phyloP scores from a whole-genome alignment of 1,139 yeast genomes.

The Taphrina pruni region DNA sequence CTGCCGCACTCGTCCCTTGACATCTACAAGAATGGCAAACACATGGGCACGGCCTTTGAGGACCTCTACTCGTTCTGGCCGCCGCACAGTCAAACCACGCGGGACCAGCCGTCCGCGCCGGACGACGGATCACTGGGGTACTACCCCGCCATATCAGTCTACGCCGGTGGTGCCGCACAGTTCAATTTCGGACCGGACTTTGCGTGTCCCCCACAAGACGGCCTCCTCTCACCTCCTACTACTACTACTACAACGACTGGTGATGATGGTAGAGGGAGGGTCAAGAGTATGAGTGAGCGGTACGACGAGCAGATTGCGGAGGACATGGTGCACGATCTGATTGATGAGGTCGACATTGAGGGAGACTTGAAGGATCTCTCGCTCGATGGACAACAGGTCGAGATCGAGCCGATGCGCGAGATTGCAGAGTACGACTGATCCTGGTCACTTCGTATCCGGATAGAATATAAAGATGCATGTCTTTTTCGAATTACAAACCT shows the following conservation, averaged over 20 bases:
- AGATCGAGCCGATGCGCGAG: conserved; percentile 25
- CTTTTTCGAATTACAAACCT: neutral
- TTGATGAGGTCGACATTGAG: conserved; percentile 83
- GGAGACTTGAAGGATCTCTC: conserved; percentile 28
- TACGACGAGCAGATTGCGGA: conserved; percentile 76
- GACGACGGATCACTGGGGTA: conserved; percentile 91
- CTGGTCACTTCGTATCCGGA: neutral
- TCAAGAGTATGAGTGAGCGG: conserved; percentile 64
- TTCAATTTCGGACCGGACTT: conserved; percentile 75
- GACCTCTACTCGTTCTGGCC: conserved; percentile 80
- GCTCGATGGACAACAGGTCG: conserved; percentile 22
- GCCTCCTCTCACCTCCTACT: conserved; percentile 25
- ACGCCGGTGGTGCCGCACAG: conserved; percentile 75
- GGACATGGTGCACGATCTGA: conserved; percentile 78
- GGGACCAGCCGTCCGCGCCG: conserved; percentile 43
- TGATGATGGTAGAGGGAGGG: conserved; percentile 19
- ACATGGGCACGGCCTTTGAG: conserved; percentile 68
- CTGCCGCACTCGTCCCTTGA: conserved; percentile 66
- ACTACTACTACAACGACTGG: no score
- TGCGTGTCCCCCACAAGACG: conserved; percentile 54
- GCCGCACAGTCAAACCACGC: conserved; percentile 58
- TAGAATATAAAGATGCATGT: no score
- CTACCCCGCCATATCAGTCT: conserved; percentile 87
- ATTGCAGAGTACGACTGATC: conserved; percentile 28
- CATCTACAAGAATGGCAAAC: conserved; percentile 78